Evolutionary conservation across 192 early-diverging fungal genomes (phyloP).

Genomic region (Linnemannia zychae): DNA sequence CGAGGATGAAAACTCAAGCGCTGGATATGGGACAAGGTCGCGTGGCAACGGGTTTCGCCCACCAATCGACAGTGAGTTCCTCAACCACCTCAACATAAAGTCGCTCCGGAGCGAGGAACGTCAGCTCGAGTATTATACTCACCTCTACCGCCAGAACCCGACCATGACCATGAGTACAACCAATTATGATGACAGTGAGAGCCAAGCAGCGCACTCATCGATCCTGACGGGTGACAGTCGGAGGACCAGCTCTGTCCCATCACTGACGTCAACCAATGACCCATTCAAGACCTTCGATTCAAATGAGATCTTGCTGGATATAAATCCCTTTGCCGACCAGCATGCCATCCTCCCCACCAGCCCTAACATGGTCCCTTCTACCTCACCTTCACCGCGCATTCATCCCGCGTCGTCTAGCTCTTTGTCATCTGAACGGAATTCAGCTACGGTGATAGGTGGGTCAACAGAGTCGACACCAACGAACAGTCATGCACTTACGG

Average conservation of each 20-base stretch:
- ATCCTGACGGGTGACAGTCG: not conserved
- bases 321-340: conserved; percentile 24
- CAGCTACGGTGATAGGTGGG: not conserved
- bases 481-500: not conserved
- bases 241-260: conserved; percentile 47
- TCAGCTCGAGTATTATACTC: conserved; percentile 37
- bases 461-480: not conserved
- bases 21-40: not conserved
- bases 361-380: too few relatives aligned
- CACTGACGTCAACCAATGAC: conserved; percentile 48
- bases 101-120: conserved; percentile 19
- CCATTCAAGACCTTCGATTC: conserved; percentile 57
- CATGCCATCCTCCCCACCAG: conserved; percentile 5
- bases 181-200: not conserved
- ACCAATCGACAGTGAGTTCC: conserved; percentile 26
- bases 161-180: conserved; percentile 20
- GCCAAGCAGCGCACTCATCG: not conserved
- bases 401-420: not conserved
- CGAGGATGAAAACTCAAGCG: conserved; percentile 2
- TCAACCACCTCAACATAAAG: conserved; percentile 47
- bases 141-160: conserved; percentile 37
- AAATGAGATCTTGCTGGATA: conserved; percentile 19
- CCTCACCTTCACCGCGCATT: not conserved
- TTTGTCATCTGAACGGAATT: not conserved
- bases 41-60: conserved; percentile 20